phyloP scores from a whole-genome alignment of 2,329 filamentous ascomycete species.

The Diaporthe velutina region DNA sequence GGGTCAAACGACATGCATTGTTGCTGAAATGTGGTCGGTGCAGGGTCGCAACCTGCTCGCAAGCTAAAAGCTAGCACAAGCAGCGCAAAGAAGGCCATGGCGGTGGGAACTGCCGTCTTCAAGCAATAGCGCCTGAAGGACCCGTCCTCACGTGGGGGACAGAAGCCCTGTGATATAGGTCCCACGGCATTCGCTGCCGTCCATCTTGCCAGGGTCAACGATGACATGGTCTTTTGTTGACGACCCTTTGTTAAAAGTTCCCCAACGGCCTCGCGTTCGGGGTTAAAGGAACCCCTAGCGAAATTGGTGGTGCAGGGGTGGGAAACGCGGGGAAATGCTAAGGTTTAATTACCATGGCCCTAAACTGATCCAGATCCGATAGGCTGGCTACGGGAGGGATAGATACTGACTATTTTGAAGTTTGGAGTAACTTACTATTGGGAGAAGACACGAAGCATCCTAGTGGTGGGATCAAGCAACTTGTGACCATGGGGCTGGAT shows the following conservation, averaged over 20 bases:
- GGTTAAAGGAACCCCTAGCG: neutral
- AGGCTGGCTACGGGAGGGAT: too few species aligned
- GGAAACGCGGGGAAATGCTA: conserved; percentile 2
- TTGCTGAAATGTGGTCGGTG: conserved; percentile 1
- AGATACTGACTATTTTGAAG: neutral
- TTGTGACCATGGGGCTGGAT: neutral
- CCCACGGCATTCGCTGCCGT: neutral
- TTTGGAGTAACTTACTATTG: neutral
- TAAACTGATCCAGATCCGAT: neutral
- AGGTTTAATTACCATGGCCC: neutral
- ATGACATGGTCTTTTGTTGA: neutral
- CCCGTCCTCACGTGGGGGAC: neutral
- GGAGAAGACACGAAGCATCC: neutral
- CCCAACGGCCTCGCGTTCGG: neutral
- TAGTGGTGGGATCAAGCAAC: conserved; percentile 5
- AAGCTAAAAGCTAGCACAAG: neutral
- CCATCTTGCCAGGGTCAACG: neutral
- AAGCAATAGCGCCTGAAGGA: too few species aligned
- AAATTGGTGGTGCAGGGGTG: neutral
- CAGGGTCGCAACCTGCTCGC: neutral
- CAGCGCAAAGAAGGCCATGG: neutral
- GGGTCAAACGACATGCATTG: conserved; percentile 21
- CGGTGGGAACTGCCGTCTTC: neutral
- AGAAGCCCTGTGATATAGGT: conserved; percentile 1
- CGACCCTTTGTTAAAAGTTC: neutral